phyloP scores from a whole-genome alignment of 768 basidiomycete genomes.

The Daedaleopsis nitida region DNA sequence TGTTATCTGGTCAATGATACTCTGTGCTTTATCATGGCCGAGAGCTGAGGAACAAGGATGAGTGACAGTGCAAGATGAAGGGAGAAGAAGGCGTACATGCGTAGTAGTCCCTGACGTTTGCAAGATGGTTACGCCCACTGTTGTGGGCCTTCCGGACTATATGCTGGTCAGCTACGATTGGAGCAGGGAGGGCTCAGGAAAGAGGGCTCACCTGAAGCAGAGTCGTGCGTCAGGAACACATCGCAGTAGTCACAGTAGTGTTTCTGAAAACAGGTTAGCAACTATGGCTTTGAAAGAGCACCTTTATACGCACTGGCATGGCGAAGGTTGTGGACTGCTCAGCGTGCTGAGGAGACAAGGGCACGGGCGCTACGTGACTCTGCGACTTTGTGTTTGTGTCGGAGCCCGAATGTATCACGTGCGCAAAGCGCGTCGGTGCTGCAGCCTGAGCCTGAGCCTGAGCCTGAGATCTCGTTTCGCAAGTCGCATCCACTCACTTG shows the following conservation, averaged over 20 bases:
- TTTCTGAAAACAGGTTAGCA: slow-evolving; percentile 53
- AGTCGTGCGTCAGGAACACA: slow-evolving; percentile 93
- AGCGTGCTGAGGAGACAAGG: slow-evolving; percentile 7
- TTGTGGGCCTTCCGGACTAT: slow-evolving; percentile 98
- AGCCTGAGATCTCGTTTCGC: slow-evolving; percentile 10
- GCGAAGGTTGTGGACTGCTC: slow-evolving; percentile 24
- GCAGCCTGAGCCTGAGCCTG: no score
- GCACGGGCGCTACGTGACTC: background rate
- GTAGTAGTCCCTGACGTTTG: slow-evolving; percentile 97
- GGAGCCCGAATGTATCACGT: slow-evolving; percentile 24
- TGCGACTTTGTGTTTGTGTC: slow-evolving; percentile 11
- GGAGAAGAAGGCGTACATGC: slow-evolving; percentile 59
- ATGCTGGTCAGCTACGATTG: slow-evolving; percentile 18
- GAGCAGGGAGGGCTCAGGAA: no score
- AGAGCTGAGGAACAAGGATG: slow-evolving; percentile 51
- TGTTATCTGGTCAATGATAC: slow-evolving; percentile 97
- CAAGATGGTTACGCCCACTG: slow-evolving; percentile 93
- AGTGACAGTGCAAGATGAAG: background rate
- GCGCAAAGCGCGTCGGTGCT: background rate
- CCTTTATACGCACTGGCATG: slow-evolving; percentile 64
- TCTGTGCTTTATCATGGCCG: slow-evolving; percentile 97
- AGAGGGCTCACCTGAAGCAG: slow-evolving; percentile 76
- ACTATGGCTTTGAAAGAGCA: background rate
- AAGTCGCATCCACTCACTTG: slow-evolving; percentile 1
- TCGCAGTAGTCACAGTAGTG: slow-evolving; percentile 95